These are phyloP conservation scores for Agaricus blazei DNA, from an alignment of 768 basidiomycete species.

Conservation along the genomic window DNA sequence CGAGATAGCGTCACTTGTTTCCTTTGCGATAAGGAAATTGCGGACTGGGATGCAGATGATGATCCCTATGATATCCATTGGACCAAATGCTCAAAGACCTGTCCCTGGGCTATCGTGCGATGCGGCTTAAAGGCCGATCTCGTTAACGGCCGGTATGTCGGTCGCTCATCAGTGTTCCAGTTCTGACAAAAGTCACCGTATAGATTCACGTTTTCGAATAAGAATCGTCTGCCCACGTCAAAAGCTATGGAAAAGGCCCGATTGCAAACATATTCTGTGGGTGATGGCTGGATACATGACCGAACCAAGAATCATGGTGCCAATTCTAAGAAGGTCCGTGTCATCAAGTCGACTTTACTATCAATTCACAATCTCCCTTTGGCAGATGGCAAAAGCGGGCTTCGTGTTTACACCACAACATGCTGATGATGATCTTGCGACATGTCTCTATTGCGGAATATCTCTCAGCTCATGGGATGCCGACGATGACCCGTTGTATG, in stretches of 20 bases:
- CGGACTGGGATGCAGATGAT: slow-evolving; percentile 81
- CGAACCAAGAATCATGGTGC: slow-evolving; percentile 54
- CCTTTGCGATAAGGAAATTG: slow-evolving; percentile 74
- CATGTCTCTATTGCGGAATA: slow-evolving; percentile 81
- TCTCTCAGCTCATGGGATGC: slow-evolving; percentile 83
- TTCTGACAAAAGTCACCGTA: slow-evolving; percentile 2
- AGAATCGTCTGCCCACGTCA: slow-evolving; percentile 57
- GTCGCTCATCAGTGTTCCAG: background rate
- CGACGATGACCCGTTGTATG: slow-evolving; percentile 84
- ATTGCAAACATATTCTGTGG: slow-evolving; percentile 53
- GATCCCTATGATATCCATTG: slow-evolving; percentile 86
- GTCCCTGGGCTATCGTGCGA: slow-evolving; percentile 78
- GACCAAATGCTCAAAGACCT: slow-evolving; percentile 55
- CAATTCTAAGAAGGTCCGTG: slow-evolving; percentile 60
- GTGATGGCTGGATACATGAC: slow-evolving; percentile 70
- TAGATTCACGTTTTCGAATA: slow-evolving; percentile 58
- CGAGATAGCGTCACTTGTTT: slow-evolving; percentile 80
- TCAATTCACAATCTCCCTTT: background rate
- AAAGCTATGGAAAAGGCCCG: slow-evolving; percentile 72
- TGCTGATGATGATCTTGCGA: slow-evolving; percentile 70
- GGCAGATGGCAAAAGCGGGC: slow-evolving; percentile 84
- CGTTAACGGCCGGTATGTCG: slow-evolving; percentile 50
- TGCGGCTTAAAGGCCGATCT: slow-evolving; percentile 64
- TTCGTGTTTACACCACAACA: slow-evolving; percentile 75
- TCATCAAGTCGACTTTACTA: background rate